Percentiles rank a stretch among this genome's conserved stretches.
Conservation (phyloP, 257 asterid species). For the Fraxinus cuspidata region DNA sequence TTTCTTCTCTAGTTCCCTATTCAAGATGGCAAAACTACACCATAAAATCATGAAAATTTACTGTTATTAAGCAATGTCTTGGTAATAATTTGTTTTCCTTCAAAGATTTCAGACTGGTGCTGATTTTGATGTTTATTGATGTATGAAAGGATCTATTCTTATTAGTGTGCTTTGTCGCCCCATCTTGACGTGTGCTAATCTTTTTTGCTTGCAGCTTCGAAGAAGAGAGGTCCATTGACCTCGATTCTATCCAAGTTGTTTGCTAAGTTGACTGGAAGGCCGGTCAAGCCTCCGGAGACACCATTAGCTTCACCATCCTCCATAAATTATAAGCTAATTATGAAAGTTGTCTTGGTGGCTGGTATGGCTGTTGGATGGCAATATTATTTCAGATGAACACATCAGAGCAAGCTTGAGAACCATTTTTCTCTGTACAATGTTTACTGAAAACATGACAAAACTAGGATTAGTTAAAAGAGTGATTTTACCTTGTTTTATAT, state of each 20-base stretch:
- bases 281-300: constrained; percentile 48
- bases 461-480: constrained; percentile 30
- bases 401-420: constrained; percentile 19
- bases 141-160: neutral
- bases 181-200: neutral
- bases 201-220: constrained; percentile 45
- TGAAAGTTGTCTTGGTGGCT: constrained; percentile 62
- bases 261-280: constrained; percentile 63
- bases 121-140: neutral
- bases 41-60: no score
- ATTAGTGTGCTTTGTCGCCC: neutral
- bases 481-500: neutral
- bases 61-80: neutral
- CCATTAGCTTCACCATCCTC: constrained; percentile 37
- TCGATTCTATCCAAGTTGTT: constrained; percentile 53
- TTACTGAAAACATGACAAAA: constrained; percentile 7
- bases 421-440: constrained; percentile 35
- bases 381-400: constrained; percentile 51
- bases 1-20: no score
- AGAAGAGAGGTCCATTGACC: constrained; percentile 46
- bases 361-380: constrained; percentile 80
- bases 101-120: neutral
- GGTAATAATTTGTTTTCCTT: neutral
- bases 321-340: constrained; percentile 52
- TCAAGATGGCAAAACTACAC: no score